Percentiles rank a stretch among this genome's conserved stretches.
phyloP scores from a whole-genome alignment of 2,329 filamentous ascomycete species.

The Gaeumannomyces sp. region DNA sequence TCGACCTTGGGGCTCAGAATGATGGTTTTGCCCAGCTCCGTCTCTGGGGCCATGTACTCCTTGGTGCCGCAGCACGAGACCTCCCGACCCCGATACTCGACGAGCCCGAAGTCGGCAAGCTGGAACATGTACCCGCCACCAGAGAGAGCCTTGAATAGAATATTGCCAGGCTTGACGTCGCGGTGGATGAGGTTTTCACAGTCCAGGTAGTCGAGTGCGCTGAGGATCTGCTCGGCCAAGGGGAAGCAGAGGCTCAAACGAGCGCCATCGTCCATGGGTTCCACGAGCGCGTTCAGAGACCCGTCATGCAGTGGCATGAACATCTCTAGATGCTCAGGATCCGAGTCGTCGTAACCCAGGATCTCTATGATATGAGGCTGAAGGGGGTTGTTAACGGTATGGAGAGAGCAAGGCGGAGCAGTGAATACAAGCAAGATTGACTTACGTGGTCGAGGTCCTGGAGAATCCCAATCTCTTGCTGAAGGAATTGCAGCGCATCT shows the following conservation, averaged over 20 bases:
- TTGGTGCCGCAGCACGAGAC: too few relatives aligned
- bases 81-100: too few relatives aligned
- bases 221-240: background rate
- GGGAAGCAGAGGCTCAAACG: background rate
- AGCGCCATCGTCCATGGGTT: too few relatives aligned
- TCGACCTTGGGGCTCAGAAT: too few relatives aligned
- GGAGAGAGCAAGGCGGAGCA: too few relatives aligned
- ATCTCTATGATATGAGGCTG: background rate
- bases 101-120: slow-evolving; percentile 46
- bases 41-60: too few relatives aligned
- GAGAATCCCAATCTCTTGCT: too few relatives aligned
- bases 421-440: too few relatives aligned
- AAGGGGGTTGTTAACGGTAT: too few relatives aligned
- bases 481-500: too few relatives aligned
- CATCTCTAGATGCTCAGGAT: background rate
- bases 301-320: background rate
- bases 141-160: slow-evolving; percentile 26
- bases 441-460: too few relatives aligned
- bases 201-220: slow-evolving; percentile 30
- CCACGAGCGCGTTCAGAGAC: background rate
- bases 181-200: slow-evolving; percentile 4
- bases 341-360: background rate
- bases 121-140: slow-evolving; percentile 38
- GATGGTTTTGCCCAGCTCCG: too few relatives aligned
- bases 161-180: slow-evolving; percentile 4